phyloP scores from a whole-genome alignment of 108 stramenopile species.

The Nitzschia sp. region DNA sequence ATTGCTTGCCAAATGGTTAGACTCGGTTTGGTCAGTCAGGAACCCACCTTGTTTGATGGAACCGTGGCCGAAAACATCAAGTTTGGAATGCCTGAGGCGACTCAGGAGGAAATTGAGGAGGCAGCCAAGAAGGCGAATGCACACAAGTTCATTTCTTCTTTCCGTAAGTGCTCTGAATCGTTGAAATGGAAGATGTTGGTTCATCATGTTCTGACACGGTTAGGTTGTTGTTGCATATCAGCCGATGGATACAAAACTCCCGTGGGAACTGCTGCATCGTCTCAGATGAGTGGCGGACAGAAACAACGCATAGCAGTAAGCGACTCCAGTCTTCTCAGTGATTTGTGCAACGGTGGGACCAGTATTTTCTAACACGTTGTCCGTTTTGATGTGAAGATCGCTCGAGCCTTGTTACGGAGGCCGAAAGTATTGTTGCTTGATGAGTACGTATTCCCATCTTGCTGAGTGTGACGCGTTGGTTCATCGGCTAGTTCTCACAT shows the following conservation, averaged over 20 bases:
- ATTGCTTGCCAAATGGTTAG: conserved; percentile 30
- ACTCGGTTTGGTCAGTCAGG: conserved; percentile 82
- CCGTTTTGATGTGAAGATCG: conserved; percentile 44
- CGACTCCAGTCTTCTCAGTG: conserved; percentile 6
- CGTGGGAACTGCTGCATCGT: conserved; percentile 81
- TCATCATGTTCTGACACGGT: conserved; percentile 53
- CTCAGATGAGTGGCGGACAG: conserved; percentile 88
- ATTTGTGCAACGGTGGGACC: conserved; percentile 5
- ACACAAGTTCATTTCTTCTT: conserved; percentile 58
- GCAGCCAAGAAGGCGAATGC: conserved; percentile 79
- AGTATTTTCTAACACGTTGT: conserved; percentile 33
- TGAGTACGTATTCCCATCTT: conserved; percentile 41
- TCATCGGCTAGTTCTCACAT: background rate
- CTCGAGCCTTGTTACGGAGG: conserved; percentile 55
- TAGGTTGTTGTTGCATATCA: background rate
- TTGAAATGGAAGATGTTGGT: background rate
- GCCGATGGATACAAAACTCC: conserved; percentile 75
- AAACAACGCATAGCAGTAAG: conserved; percentile 86
- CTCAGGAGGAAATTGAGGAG: conserved; percentile 47
- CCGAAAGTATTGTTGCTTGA: conserved; percentile 65
- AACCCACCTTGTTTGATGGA: conserved; percentile 73
- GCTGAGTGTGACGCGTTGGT: conserved; percentile 3
- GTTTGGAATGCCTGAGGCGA: conserved; percentile 48
- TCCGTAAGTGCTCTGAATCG: conserved; percentile 17
- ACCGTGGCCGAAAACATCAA: conserved; percentile 75